A percentile compares a stretch with the other conserved stretches of the same genome.
phyloP scores from a whole-genome alignment of 164 flowering plant species.

The Tetrastigma voinierianum region DNA sequence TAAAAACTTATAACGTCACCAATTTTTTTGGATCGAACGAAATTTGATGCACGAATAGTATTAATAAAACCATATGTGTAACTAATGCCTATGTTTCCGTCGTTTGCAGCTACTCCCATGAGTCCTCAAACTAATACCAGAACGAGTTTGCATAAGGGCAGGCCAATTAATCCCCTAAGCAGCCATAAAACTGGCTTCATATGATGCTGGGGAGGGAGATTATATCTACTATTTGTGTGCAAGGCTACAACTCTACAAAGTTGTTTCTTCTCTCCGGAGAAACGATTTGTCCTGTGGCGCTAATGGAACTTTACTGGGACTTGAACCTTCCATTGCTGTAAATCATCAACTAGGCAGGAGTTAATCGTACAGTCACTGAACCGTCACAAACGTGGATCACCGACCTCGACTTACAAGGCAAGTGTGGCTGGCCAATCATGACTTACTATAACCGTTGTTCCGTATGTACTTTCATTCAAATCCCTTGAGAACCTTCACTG shows the following conservation, averaged over 20 bases:
- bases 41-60: too few species aligned
- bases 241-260: slow-evolving; percentile 3
- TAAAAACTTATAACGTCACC: too few species aligned
- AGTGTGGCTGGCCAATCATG: not conserved
- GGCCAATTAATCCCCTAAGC: slow-evolving; percentile 17
- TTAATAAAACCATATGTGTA: too few species aligned
- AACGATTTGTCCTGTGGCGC: not conserved
- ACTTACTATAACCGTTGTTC: slow-evolving; percentile 1
- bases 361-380: slow-evolving; percentile 1
- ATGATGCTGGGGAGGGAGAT: slow-evolving; percentile 6
- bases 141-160: slow-evolving; percentile 19
- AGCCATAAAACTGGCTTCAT: slow-evolving; percentile 11
- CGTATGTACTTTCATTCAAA: slow-evolving; percentile 7
- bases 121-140: not conserved
- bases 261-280: not conserved
- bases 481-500: not conserved
- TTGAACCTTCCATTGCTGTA: slow-evolving; percentile 12
- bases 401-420: slow-evolving; percentile 7
- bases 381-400: slow-evolving; percentile 17
- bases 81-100: too few species aligned
- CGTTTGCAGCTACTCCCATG: slow-evolving; percentile 5
- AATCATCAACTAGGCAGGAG: not conserved
- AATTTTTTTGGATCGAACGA: too few species aligned
- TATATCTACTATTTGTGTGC: slow-evolving; percentile 15
- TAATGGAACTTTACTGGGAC: not conserved